A percentile compares a stretch with the other conserved stretches of the same genome.
phyloP scores from a whole-genome alignment of 495 filamentous ascomycete genomes.

The Elaphomyces granulatus region DNA sequence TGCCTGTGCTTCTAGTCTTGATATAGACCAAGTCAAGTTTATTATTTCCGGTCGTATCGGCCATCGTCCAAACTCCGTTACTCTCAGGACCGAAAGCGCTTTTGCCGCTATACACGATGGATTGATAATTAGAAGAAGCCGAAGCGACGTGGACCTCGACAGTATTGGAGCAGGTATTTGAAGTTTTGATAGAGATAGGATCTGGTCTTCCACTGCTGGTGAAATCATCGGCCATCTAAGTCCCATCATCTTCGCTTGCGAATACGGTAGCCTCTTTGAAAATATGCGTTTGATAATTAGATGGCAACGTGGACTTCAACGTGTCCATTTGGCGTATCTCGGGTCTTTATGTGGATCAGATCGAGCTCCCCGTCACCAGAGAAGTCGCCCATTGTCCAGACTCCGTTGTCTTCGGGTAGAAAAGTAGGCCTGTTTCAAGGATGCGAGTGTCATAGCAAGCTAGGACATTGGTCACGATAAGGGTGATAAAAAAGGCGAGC shows the following conservation, averaged over 20 bases:
- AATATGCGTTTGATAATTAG: slow-evolving; percentile 4
- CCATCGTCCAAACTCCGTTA: slow-evolving; percentile 3
- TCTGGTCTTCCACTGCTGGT: slow-evolving; percentile 2
- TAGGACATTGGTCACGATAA: too few species aligned
- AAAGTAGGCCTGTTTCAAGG: slow-evolving; percentile 4
- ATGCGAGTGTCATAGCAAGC: slow-evolving; percentile 3
- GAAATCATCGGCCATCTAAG: slow-evolving; percentile 2
- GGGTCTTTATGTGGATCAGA: slow-evolving; percentile 5
- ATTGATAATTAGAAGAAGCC: slow-evolving; percentile 3
- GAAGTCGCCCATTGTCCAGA: slow-evolving; percentile 3
- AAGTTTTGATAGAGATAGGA: slow-evolving; percentile 3
- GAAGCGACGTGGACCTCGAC: slow-evolving; percentile 5
- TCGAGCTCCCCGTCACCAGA: slow-evolving; percentile 3
- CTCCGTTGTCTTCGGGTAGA: slow-evolving; percentile 2
- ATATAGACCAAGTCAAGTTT: slow-evolving; percentile 7
- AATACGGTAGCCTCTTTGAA: slow-evolving; percentile 3
- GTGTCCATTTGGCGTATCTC: slow-evolving; percentile 1
- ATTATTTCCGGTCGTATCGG: slow-evolving; percentile 1
- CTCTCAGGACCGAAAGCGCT: slow-evolving; percentile 1
- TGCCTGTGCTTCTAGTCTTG: slow-evolving; percentile 4
- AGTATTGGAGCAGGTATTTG: slow-evolving; percentile 1
- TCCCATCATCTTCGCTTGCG: slow-evolving; percentile 3
- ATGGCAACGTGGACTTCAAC: slow-evolving; percentile 5
- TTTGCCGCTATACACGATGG: slow-evolving; percentile 1
- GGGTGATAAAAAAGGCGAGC: too few species aligned